Conservation (phyloP, 148 eudicot genomes). For the Rhododendron griersonianum region DNA sequence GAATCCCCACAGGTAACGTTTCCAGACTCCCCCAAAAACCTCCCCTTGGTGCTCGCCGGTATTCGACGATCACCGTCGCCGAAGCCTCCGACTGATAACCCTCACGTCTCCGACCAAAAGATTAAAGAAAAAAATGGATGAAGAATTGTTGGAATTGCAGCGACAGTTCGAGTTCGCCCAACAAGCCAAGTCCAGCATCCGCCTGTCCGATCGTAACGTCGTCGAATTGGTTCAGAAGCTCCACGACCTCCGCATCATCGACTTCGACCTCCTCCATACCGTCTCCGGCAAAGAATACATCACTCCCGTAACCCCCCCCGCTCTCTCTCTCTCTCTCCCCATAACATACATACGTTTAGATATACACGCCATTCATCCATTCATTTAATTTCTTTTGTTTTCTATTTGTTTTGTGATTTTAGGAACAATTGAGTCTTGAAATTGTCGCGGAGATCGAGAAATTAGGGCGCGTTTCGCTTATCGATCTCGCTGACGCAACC, state of each 20-base stretch:
- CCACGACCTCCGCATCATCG: slow-evolving; percentile 78
- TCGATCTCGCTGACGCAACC: slow-evolving; percentile 74
- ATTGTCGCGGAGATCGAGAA: slow-evolving; percentile 59
- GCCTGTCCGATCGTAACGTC: slow-evolving; percentile 93
- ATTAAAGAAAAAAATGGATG: slow-evolving; percentile 48
- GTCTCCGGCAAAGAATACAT: slow-evolving; percentile 93
- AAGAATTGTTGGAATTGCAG: slow-evolving; percentile 81
- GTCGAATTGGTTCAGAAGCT: slow-evolving; percentile 97
- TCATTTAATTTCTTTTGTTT: not conserved
- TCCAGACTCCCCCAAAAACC: not conserved
- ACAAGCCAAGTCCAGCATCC: slow-evolving; percentile 87
- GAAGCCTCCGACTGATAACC: not conserved
- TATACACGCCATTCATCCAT: not conserved
- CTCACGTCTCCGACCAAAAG: not conserved
- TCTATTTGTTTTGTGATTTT: not conserved
- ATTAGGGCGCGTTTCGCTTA: slow-evolving; percentile 82
- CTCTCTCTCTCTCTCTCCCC: not conserved
- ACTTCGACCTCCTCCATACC: slow-evolving; percentile 95
- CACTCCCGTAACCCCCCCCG: slow-evolving; percentile 58
- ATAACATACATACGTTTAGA: not conserved
- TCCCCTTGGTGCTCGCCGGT: not conserved
- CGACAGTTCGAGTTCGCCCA: slow-evolving; percentile 85
- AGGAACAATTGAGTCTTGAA: slow-evolving; percentile 88
- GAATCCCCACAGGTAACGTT: not conserved
- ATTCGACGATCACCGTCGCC: not conserved